Evolutionary conservation across 2,329 filamentous ascomycete species (phyloP).

Genomic region (Colletotrichum euphorbiae): DNA sequence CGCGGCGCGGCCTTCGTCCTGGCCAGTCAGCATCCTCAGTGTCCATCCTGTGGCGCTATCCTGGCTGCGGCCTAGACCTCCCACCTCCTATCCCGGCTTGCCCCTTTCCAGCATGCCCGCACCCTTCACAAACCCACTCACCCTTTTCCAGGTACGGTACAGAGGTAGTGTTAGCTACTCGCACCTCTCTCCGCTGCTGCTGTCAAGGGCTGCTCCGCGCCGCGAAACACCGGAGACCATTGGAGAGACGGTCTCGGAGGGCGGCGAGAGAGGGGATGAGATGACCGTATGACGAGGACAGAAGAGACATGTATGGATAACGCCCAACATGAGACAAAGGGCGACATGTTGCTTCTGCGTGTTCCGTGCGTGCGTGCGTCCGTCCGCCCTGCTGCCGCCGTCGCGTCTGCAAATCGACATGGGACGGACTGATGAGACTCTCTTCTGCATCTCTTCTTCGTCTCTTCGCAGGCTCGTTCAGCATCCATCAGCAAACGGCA

Average conservation of each 20-base stretch:
- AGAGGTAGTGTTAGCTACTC: not conserved
- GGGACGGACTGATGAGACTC: not conserved
- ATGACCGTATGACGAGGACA: slow-evolving; percentile 24
- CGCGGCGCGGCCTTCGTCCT: not conserved
- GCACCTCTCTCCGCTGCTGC: no score
- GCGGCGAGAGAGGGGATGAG: slow-evolving; percentile 13
- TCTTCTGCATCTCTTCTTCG: not conserved
- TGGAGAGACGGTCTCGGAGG: not conserved
- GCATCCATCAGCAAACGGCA: not conserved
- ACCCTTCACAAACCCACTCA: not conserved
- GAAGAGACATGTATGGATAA: not conserved
- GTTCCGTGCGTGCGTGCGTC: slow-evolving; percentile 13
- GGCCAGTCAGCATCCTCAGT: slow-evolving; percentile 15
- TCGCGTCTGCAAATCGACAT: not conserved
- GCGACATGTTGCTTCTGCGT: slow-evolving; percentile 6
- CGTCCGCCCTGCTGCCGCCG: not conserved
- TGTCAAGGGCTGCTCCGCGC: no score
- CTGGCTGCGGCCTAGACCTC: slow-evolving; percentile 21
- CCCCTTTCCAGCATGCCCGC: not conserved
- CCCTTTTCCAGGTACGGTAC: no score
- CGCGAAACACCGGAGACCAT: no score
- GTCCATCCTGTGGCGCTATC: not conserved
- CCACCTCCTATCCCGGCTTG: slow-evolving; percentile 19
- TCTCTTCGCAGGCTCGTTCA: slow-evolving; percentile 1
- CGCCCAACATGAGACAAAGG: slow-evolving; percentile 6